Base-by-base conservation (phyloP, 83 land plant genomes). In the Thuja plicata region DNA sequence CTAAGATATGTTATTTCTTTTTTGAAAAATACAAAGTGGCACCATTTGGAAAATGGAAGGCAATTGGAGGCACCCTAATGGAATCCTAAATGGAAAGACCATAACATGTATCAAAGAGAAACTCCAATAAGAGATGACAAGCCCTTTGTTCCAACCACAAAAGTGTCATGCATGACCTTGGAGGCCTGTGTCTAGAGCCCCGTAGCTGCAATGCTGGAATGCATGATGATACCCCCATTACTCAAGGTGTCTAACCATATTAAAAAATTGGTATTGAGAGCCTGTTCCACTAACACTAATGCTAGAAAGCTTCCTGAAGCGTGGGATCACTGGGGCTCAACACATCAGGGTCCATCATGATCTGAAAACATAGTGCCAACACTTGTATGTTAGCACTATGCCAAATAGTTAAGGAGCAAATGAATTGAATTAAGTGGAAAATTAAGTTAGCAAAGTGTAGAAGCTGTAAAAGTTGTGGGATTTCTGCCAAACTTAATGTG, bases 101-200 rank as follows among this genome's bases (percentile, higher is more conserved):
- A 90, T 90, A 97, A 82, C 97, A 97, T 57, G 93, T 93, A 91
- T 96, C 96, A 88, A 96, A 95, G 78, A 95, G 66, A 73, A 43
- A 92, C 85, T 0, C 91, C 92, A 38, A 60, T 48, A 6, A 94
- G 86, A 6, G 70, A 13, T 27, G 91, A 88, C 50, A 93, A 87
- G 87, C 86, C 45, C 71, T 43, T 11, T 12, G 92, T 89, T 15
- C 32, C 81, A 8, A 80, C 73, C 82, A 21, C 40, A 91, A 94
- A 93, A 5, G 94, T 95, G 86, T 94, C 91, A 13, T 92, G 87
- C 4, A 96, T 89, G 40, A 92, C 87, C 54, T 88, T 79, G 84
- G 94, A 96, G 9, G 89, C 92, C 15, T 83, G 71, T 35, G 87
- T 37, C 38, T 88, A 92, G 15, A 96, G 89, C 76, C 92, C 55